Base-by-base conservation (phyloP, 768 basidiomycete species). In the Tylopilus subfusipes region DNA sequence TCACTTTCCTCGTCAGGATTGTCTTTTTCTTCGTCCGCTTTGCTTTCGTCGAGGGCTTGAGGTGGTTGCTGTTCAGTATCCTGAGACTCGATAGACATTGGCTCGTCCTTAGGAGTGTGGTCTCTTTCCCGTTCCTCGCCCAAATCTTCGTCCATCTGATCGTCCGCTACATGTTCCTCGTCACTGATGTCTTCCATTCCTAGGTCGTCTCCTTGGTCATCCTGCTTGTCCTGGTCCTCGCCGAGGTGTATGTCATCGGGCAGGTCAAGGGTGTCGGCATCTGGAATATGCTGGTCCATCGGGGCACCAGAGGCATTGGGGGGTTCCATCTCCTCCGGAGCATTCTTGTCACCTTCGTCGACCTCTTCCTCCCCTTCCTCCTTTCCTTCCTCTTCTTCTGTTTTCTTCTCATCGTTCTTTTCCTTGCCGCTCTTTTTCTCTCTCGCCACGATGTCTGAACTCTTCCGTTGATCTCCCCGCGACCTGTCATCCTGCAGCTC, bases 201-300 rank as follows among this genome's bases (percentile, higher is more conserved):
- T 5, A 56, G 47, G 19, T 63, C 65, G 45, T 72, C 66, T n/a
- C 13, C 58, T 2, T 60, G 56, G 21, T 65, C 66, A 10, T 71
- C 67, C 21, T 52, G 57, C 29, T 70, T 66, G 43, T 70, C 70
- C 27, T 55, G 60, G 19, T 61, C 61, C 47, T 74, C 69, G 21
- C 76, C 78, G 24, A 95, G 68, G 50, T 92, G 75, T 72, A 96
- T 76, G 57, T 93, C 85, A 31, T 98, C 95, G 0, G 96, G 96
- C 11, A 98, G 78, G 63, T 98, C 89, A 42, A 98, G 79, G 5
- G 84, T 85, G 48, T 96, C 79, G 3, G 86, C 86, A 56, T 97
- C 90, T 22, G 80, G 85, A 42, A 93, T 71, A 55, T 84, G 77
- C 19, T 93, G 82, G 53, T 95, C 86, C 72, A 93, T 78, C 12